Base-by-base conservation (phyloP, 305 asterid genomes). In the Fraxinus velutina region DNA sequence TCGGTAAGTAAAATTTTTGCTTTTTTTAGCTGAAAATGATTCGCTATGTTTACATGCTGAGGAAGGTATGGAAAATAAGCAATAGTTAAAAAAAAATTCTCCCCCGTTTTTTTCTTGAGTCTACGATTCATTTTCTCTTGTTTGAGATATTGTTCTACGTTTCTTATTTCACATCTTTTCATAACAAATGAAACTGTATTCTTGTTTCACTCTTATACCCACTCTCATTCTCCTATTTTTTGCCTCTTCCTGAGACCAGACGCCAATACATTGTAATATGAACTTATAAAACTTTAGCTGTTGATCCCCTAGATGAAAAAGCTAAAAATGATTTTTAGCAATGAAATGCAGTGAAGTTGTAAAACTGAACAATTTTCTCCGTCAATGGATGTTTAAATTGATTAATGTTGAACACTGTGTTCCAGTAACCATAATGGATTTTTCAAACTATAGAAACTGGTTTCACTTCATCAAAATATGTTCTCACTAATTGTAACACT, bases 1-100 rank as follows among this genome's bases (percentile, higher is more conserved):
- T 92, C 73, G 98, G 98, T 95, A 83, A 84, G 95, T 90, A 42
- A 70, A 22, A 15, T 83, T 29, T 24, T 68, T 68, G 12, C 68
- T 47, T 57, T 44, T 66, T 78, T 33, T 24, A 0, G 47, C 80
- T 39, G 76, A 36, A 21, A 55, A 50, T 39, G 4, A 44, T 57
- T 64, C 15, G 44, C 60, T 62, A 60, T 64, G 57, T 29, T 39
- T 71, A 12, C 62, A 10, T 27, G 33, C 30, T 62, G 44, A 32
- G 76, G 36, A 17, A 73, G 70, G 30, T 6, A 34, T 27, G 4
- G 80, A 62, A 27, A 17, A 52, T 27, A 29, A 71, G 64, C 8
- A 6, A 73, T 52, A 68, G 55, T 15, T 19, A 32, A 55, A 79
- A 27, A 74, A 33, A 33, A 77, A 27, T 3, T 80, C 57, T 86